Evolutionary conservation across 2,329 filamentous ascomycete species (phyloP), one percentile per base, ranked within the genome.

Genomic region (Lasiodiplodia theobromae): DNA sequence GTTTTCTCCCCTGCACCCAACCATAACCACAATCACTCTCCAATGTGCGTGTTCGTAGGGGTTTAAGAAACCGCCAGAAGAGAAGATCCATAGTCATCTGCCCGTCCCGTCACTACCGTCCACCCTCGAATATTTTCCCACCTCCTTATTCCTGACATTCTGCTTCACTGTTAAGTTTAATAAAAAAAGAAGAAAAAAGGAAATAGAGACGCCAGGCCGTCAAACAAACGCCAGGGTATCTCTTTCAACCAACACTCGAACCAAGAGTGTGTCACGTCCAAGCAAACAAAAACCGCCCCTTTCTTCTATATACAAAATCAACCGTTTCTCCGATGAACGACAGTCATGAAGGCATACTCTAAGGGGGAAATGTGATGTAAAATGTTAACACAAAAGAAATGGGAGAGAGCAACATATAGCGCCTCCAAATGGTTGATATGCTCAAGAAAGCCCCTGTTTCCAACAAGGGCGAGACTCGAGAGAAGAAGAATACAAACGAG

Each of bases 211-310:
- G 44, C 60, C 60, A 64, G 60, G 60, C 44, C 60, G 60, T 64
- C 60, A 64, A 49, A 34, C 18, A 62, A 64, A 53, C 47, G 60
- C 28, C 47, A 64, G 60, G 60, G 60, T 64, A 64, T 64, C 60
- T 64, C 60, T 64, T 40, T 52, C 58, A 49, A 38, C 47, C 60
- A 52, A 52, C 44, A 34, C 38, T 23, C 40, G 37, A 52, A 49
- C 23, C 21, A 28, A 64, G 23, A 31, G 6, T 58, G 21, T 47
- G 44, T 21, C 44, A 60, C 8, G 16, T 38, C 18, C 31, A 25
- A 18, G 16, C 2, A 21, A 31, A 34, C 28, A 44, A 47, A 34
- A 25, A 31, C 8, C 51, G 10, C 25, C 23, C 25, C 16, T 25
- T 16, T 38, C 5, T 12, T 52, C 60, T 64, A 64, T 64, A 1